Conservation (phyloP, 1,284 basidiomycete genomes). For the Tilletia horrida region DNA sequence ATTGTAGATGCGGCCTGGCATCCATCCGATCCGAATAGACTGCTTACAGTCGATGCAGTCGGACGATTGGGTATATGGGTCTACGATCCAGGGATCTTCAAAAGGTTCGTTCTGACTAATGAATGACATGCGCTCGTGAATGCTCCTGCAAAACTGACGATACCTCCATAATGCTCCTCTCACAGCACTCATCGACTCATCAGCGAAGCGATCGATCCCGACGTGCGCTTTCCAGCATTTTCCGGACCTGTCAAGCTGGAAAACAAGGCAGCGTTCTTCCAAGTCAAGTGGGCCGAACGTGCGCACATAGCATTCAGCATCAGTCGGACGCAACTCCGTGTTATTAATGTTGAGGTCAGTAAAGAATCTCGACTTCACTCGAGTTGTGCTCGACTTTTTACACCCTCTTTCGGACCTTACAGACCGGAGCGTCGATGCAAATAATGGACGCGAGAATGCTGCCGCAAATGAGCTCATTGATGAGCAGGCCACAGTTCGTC, state of each 20-base stretch:
- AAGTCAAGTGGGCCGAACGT: background rate
- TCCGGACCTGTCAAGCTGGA: background rate
- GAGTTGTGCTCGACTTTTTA: background rate
- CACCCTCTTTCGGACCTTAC: background rate
- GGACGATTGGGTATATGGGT: slow-evolving; percentile 3
- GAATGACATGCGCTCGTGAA: background rate
- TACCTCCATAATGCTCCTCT: background rate
- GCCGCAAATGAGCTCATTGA: background rate
- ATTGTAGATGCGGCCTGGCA: slow-evolving; percentile 4
- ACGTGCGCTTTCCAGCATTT: background rate
- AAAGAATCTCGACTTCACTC: background rate
- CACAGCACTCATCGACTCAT: background rate
- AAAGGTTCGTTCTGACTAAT: background rate
- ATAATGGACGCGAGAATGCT: background rate
- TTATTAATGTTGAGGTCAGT: background rate
- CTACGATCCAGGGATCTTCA: background rate
- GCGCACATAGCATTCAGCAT: background rate
- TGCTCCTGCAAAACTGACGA: background rate
- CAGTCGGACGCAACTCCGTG: slow-evolving; percentile 1
- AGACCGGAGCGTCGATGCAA: background rate
- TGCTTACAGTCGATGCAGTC: slow-evolving; percentile 6
- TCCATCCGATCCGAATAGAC: slow-evolving; percentile 2
- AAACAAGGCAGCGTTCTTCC: background rate
- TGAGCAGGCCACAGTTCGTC: slow-evolving; percentile 4
- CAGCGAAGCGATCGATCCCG: background rate